phyloP scores from a whole-genome alignment of 164 flowering plant genomes.

The Berberis vulgaris region DNA sequence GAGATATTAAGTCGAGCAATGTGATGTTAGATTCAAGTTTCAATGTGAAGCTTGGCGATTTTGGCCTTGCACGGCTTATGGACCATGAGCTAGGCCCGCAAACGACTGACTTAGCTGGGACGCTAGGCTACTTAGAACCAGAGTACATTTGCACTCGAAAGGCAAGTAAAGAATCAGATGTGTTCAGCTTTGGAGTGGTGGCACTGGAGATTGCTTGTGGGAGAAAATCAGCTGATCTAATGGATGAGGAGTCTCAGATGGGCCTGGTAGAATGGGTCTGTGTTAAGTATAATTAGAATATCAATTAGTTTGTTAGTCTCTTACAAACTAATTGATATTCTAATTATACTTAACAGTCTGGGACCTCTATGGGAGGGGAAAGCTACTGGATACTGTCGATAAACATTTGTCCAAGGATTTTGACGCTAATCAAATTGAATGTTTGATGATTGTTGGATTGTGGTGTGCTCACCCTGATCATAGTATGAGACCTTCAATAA shows the following conservation, averaged over 20 bases:
- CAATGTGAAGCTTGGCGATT: slow-evolving; percentile 1
- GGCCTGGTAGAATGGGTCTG: slow-evolving; percentile 2
- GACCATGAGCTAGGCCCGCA: background rate
- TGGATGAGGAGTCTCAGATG: background rate
- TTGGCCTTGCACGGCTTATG: background rate
- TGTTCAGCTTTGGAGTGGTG: background rate
- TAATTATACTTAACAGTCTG: too few relatives aligned
- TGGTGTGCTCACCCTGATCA: slow-evolving; percentile 1
- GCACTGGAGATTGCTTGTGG: background rate
- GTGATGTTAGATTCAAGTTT: slow-evolving; percentile 3
- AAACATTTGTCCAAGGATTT: background rate
- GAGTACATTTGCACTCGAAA: background rate
- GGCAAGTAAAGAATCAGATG: slow-evolving; percentile 3
- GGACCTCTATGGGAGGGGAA: background rate
- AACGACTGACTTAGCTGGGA: slow-evolving; percentile 1
- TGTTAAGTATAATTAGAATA: too few relatives aligned
- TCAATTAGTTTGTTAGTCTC: too few relatives aligned
- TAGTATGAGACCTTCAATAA: background rate
- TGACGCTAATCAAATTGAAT: background rate
- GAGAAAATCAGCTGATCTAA: background rate
- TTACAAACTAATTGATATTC: too few relatives aligned
- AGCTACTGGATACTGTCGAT: background rate
- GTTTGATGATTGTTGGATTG: slow-evolving; percentile 1
- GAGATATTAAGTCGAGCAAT: background rate
- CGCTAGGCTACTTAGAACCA: background rate